Conservation (phyloP, 2,329 filamentous ascomycete genomes). For the Aspergillus terreus region DNA sequence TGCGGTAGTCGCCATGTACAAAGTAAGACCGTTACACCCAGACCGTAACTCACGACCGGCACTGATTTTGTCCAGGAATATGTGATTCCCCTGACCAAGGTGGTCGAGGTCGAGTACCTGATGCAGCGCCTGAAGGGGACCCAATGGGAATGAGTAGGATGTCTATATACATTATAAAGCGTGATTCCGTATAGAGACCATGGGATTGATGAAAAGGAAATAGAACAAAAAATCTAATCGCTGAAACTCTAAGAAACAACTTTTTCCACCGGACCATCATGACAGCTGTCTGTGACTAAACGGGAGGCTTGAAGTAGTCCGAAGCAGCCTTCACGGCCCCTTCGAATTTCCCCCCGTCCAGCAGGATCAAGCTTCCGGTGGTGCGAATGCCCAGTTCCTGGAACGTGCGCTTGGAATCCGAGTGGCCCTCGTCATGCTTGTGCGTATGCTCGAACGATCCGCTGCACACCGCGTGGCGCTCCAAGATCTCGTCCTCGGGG, state of each 20-base stretch:
- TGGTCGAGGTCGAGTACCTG: constrained; percentile 95
- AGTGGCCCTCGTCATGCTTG: constrained; percentile 69
- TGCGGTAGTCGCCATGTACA: constrained; percentile 85
- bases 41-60: background rate
- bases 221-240: background rate
- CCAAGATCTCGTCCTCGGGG: constrained; percentile 86
- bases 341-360: constrained; percentile 75
- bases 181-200: background rate
- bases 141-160: constrained; percentile 41
- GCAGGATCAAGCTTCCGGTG: constrained; percentile 78
- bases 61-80: constrained; percentile 48
- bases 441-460: constrained; percentile 76
- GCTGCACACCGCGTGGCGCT: constrained; percentile 67
- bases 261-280: constrained; percentile 3
- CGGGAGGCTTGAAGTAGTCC: constrained; percentile 64
- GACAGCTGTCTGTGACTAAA: constrained; percentile 20
- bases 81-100: constrained; percentile 96
- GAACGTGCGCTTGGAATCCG: constrained; percentile 91
- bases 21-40: constrained; percentile 34
- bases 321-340: constrained; percentile 70
- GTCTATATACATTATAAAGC: background rate
- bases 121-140: constrained; percentile 76
- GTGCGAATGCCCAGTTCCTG: constrained; percentile 87
- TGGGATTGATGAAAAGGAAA: background rate
- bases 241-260: background rate